Conservation (phyloP, 1,284 basidiomycete species). For the Mycosarcoma mackinlayi region DNA sequence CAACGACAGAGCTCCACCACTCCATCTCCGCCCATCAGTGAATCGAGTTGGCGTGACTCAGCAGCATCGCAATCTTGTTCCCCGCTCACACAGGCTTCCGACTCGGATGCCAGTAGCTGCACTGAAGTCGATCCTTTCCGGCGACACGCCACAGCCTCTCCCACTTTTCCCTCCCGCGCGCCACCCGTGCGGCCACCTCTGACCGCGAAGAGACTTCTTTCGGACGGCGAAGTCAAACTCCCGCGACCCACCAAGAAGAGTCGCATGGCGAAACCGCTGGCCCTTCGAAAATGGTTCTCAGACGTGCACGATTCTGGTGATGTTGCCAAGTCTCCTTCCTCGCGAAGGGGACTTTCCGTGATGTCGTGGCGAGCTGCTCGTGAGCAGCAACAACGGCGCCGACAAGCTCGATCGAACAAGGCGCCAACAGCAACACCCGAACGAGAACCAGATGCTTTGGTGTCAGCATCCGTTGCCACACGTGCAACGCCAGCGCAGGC, state of each 20-base stretch:
- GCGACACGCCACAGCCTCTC: background rate
- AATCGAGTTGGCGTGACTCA: background rate
- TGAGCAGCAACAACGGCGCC: conserved; percentile 9
- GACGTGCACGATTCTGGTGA: background rate
- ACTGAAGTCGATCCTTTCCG: background rate
- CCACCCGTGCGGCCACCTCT: background rate
- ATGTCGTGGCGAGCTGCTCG: conserved; percentile 24
- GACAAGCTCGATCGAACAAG: background rate
- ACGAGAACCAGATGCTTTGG: too few species aligned
- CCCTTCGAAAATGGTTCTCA: conserved; percentile 6
- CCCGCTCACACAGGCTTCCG: conserved; percentile 19
- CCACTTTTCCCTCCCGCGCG: background rate
- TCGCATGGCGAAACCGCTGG: background rate
- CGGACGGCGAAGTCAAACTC: conserved; percentile 23
- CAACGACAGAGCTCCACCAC: background rate
- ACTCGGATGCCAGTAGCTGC: conserved; percentile 25
- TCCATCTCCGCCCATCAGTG: conserved; percentile 32
- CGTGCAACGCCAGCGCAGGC: background rate
- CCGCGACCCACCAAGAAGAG: conserved; percentile 13
- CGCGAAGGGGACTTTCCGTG: background rate
- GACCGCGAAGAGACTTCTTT: conserved; percentile 18
- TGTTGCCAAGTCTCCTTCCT: background rate
- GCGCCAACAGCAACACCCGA: background rate
- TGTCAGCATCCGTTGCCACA: background rate
- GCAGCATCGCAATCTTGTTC: background rate